These are phyloP conservation scores for Mucor ambiguus DNA, from an alignment of 371 early-diverging fungal genomes.

Conservation along the genomic window DNA sequence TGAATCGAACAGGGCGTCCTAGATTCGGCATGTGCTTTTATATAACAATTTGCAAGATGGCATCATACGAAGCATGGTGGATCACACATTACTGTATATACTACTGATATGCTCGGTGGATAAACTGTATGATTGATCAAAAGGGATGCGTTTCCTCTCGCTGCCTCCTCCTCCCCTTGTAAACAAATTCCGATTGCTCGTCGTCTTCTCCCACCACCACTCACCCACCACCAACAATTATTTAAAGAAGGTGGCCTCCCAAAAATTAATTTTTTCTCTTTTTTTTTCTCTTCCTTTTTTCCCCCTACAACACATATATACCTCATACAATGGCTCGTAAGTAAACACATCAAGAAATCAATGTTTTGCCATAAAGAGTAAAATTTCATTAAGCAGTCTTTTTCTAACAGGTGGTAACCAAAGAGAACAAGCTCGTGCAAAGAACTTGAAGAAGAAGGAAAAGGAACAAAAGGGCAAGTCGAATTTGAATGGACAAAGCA, in stretches of 20 bases:
- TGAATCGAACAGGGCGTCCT: not conserved
- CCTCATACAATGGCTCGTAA: slow-evolving; percentile 19
- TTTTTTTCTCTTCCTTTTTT: slow-evolving; percentile 8
- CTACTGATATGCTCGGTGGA: not conserved
- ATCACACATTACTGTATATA: not conserved
- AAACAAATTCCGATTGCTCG: not conserved
- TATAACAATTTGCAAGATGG: not conserved
- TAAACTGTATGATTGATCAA: not conserved
- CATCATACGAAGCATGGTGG: not conserved
- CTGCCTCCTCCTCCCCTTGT: not conserved
- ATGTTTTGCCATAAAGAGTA: slow-evolving; percentile 14
- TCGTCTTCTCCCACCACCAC: not conserved
- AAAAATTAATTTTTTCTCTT: slow-evolving; percentile 2
- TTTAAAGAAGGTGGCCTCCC: not conserved
- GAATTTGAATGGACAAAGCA: slow-evolving; percentile 37
- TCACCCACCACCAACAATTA: not conserved
- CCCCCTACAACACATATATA: not conserved
- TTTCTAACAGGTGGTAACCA: slow-evolving; percentile 54
- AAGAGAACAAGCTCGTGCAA: slow-evolving; percentile 60
- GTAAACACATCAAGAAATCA: not conserved
- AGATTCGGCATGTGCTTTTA: not conserved
- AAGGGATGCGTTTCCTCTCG: not conserved
- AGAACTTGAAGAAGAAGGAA: slow-evolving; percentile 55
- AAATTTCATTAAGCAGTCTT: not conserved
- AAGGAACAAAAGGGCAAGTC: slow-evolving; percentile 45